phyloP scores from a whole-genome alignment of 208 protist species.

The Acanthamoeba triangularis region DNA sequence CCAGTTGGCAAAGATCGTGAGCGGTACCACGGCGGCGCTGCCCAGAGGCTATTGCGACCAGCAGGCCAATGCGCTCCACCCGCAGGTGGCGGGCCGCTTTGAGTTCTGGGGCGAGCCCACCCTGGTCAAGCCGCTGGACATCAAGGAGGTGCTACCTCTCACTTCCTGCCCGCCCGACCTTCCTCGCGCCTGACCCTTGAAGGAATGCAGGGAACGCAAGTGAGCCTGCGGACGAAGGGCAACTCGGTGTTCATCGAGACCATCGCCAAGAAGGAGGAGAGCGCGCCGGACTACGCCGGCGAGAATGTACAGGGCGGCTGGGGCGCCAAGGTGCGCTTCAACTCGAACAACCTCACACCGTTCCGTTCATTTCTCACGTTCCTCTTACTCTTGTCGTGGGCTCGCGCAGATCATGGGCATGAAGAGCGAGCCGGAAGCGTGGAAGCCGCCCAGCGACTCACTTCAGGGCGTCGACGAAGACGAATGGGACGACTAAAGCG shows the following conservation, averaged over 20 bases:
- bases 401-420: conserved; percentile 1
- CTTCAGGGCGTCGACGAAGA: conserved; percentile 49
- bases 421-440: conserved; percentile 2
- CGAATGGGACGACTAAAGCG: conserved; percentile 54
- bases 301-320: conserved; percentile 63
- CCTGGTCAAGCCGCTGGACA: conserved; percentile 24
- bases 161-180: too few relatives aligned
- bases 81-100: conserved; percentile 20
- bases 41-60: conserved; percentile 45
- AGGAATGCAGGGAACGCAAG: not conserved
- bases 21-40: conserved; percentile 2
- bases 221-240: conserved; percentile 24
- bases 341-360: not conserved
- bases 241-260: conserved; percentile 48
- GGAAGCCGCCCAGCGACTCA: conserved; percentile 12
- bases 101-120: conserved; percentile 69
- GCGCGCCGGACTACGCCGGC: conserved; percentile 51
- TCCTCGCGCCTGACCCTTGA: too few relatives aligned
- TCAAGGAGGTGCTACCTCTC: too few relatives aligned
- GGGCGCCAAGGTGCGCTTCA: conserved; percentile 7
- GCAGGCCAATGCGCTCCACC: conserved; percentile 10
- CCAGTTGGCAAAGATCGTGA: not conserved
- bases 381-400: too few relatives aligned
- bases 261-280: conserved; percentile 67
- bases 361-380: not conserved